These are phyloP conservation scores for Leccinum barrowsii DNA, from an alignment of 768 basidiomycete species.

Conservation along the genomic window DNA sequence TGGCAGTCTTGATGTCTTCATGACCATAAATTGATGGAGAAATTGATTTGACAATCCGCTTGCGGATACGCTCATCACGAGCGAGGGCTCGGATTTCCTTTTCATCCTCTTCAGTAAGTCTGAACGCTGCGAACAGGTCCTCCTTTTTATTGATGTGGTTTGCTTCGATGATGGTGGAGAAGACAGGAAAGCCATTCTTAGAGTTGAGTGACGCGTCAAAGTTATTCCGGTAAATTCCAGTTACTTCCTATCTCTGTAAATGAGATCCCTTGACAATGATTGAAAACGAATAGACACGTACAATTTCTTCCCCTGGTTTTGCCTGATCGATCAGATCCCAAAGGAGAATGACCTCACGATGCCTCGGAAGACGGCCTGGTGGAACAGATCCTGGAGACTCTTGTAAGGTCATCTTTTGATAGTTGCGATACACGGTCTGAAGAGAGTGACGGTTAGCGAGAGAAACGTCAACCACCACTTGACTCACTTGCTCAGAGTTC, in stretches of 20 bases:
- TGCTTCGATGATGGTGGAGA: constrained; percentile 96
- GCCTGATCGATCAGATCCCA: constrained; percentile 99
- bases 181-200: constrained; percentile 99
- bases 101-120: constrained; percentile 96
- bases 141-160: constrained; percentile 99
- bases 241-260: constrained; percentile 70
- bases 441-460: background rate
- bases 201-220: constrained; percentile 97
- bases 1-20: constrained; percentile 97
- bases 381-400: constrained; percentile 98
- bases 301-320: constrained; percentile 98
- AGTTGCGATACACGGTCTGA: constrained; percentile 96
- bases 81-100: constrained; percentile 84
- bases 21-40: constrained; percentile 99
- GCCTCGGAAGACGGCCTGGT: constrained; percentile 92
- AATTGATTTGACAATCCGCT: constrained; percentile 97
- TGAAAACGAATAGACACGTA: constrained; percentile 37
- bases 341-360: constrained; percentile 92
- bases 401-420: constrained; percentile 98
- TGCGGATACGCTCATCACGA: constrained; percentile 90
- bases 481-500: constrained; percentile 87
- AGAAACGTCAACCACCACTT: background rate
- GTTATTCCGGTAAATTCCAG: constrained; percentile 97
- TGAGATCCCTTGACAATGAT: constrained; percentile 6
- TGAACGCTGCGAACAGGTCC: constrained; percentile 97